These are phyloP conservation scores for Penicillium lividum DNA, from an alignment of 495 filamentous ascomycete genomes.

Conservation along the genomic window DNA sequence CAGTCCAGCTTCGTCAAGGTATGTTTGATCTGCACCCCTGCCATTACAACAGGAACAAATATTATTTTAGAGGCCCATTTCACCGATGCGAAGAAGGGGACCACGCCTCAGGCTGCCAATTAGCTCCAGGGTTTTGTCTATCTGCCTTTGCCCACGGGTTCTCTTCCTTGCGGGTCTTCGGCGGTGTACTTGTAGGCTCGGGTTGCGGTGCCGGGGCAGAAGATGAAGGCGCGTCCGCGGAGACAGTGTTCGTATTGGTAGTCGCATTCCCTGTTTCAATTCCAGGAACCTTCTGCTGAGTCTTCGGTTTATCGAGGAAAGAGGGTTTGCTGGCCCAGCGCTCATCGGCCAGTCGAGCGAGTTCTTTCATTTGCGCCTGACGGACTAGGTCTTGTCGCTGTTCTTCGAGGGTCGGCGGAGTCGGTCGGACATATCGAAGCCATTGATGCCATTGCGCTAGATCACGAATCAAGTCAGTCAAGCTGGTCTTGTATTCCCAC, in stretches of 20 bases:
- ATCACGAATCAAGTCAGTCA: slow-evolving; percentile 21
- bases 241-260: neutral
- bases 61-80: slow-evolving; percentile 11
- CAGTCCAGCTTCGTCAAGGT: neutral
- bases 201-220: slow-evolving; percentile 8
- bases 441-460: slow-evolving; percentile 92
- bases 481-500: neutral
- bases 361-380: slow-evolving; percentile 65
- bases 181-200: slow-evolving; percentile 14
- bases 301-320: slow-evolving; percentile 58
- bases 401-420: slow-evolving; percentile 73
- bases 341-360: slow-evolving; percentile 79
- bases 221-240: neutral
- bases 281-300: slow-evolving; percentile 43
- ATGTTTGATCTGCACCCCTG: neutral
- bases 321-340: slow-evolving; percentile 80
- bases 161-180: slow-evolving; percentile 32
- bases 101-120: slow-evolving; percentile 80
- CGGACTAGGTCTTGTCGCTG: slow-evolving; percentile 69
- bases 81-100: slow-evolving; percentile 41
- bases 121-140: slow-evolving; percentile 58
- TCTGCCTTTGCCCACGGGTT: slow-evolving; percentile 62
- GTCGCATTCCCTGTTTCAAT: slow-evolving; percentile 28
- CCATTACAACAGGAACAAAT: neutral
- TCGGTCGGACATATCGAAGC: slow-evolving; percentile 77